A percentile compares a stretch with the other conserved stretches of the same genome.
Evolutionary conservation across 176 grass and related monocot genomes (phyloP).

Genomic region (Cenchrus americanus): DNA sequence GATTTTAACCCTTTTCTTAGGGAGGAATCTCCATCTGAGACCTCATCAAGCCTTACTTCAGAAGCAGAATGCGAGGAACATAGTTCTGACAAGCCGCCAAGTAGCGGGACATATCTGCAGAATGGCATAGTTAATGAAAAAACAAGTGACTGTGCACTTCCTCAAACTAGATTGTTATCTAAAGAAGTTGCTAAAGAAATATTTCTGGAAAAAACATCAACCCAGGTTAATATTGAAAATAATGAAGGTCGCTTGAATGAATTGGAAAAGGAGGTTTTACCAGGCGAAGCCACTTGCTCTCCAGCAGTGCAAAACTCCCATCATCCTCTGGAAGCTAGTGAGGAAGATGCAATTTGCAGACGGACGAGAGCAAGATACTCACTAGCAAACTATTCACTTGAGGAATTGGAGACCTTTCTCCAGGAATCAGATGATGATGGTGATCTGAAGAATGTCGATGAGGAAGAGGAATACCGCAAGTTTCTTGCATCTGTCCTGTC

Average conservation of each 20-base stretch:
- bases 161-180: conserved; percentile 27
- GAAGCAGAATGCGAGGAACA: conserved; percentile 56
- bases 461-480: conserved; percentile 91
- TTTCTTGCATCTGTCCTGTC: conserved; percentile 92
- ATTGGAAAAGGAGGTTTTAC: conserved; percentile 37
- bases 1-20: conserved; percentile 80
- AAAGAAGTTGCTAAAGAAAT: conserved; percentile 21
- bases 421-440: conserved; percentile 94
- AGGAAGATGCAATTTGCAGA: conserved; percentile 83
- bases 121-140: conserved; percentile 33
- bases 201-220: conserved; percentile 28
- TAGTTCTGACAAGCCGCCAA: conserved; percentile 42
- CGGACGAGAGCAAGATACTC: conserved; percentile 77
- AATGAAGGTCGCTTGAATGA: conserved; percentile 34
- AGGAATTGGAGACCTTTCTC: conserved; percentile 91
- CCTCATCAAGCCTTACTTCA: conserved; percentile 81
- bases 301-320: conserved; percentile 16
- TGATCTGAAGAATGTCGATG: conserved; percentile 78
- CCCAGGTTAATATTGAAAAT: conserved; percentile 29
- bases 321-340: conserved; percentile 35
- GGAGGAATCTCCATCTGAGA: conserved; percentile 71
- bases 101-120: conserved; percentile 4
- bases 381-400: conserved; percentile 68
- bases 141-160: conserved; percentile 14
- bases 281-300: conserved; percentile 24